phyloP scores from a whole-genome alignment of 2,329 filamentous ascomycete species.

The Stachybotrys chlorohalonatus region DNA sequence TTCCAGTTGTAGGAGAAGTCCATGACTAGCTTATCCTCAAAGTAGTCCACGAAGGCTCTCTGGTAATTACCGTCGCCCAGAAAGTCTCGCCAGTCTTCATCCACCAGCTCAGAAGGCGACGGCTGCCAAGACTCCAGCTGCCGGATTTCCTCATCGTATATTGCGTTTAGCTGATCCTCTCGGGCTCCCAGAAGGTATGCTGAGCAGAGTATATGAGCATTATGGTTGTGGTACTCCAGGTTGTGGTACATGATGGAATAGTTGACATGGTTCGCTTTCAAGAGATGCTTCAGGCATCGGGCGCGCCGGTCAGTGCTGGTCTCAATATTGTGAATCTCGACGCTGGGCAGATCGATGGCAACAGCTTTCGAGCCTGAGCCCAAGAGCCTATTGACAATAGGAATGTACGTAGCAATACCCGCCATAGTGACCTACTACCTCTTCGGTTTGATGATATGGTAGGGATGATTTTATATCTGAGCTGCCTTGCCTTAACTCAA shows the following conservation, averaged over 20 bases:
- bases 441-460: not conserved
- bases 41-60: conserved; percentile 87
- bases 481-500: not conserved
- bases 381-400: conserved; percentile 17
- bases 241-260: conserved; percentile 74
- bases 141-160: conserved; percentile 72
- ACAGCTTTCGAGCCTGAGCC: conserved; percentile 13
- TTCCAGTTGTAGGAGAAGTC: conserved; percentile 76
- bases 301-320: conserved; percentile 68
- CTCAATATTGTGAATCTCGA: conserved; percentile 72
- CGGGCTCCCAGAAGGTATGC: conserved; percentile 78
- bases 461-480: not conserved
- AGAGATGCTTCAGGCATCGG: conserved; percentile 77
- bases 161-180: conserved; percentile 60
- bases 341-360: conserved; percentile 51
- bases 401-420: conserved; percentile 23
- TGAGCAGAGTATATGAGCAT: conserved; percentile 72
- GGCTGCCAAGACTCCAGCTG: conserved; percentile 71
- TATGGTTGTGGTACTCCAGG: conserved; percentile 71
- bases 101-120: conserved; percentile 74
- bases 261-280: conserved; percentile 88
- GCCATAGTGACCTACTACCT: conserved; percentile 17
- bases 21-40: conserved; percentile 79
- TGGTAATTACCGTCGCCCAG: conserved; percentile 75
- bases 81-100: conserved; percentile 79